Percentiles rank a stretch among this genome's conserved stretches.
Evolutionary conservation across 768 basidiomycete species (phyloP).

Genomic region (Collybiopsis luxurians): DNA sequence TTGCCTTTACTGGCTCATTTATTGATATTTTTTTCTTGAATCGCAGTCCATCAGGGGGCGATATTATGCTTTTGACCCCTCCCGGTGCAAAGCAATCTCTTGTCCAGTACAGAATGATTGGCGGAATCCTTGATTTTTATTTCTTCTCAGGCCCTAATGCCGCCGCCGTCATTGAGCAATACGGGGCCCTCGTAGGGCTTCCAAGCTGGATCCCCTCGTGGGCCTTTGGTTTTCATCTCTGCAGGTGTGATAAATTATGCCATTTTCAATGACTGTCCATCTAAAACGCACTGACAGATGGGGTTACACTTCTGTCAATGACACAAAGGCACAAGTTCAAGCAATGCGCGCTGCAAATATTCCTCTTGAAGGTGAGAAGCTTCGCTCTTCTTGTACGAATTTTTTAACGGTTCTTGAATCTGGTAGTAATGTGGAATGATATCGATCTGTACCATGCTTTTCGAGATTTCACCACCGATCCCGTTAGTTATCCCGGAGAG

Average conservation of each 20-base stretch:
- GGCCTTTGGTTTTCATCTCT: constrained; percentile 79
- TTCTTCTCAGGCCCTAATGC: constrained; percentile 63
- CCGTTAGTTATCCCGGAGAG: constrained; percentile 55
- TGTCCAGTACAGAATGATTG: constrained; percentile 71
- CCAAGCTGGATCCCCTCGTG: constrained; percentile 73
- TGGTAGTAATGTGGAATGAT: constrained; percentile 75
- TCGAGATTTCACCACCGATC: constrained; percentile 70
- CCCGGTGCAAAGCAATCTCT: constrained; percentile 52
- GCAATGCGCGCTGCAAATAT: constrained; percentile 69
- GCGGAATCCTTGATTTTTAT: constrained; percentile 77
- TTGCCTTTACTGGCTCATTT: too few relatives aligned
- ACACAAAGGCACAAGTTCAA: constrained; percentile 51
- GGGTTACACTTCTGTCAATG: constrained; percentile 43
- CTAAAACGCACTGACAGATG: constrained; percentile 18
- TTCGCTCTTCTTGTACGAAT: background rate
- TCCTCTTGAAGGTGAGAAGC: constrained; percentile 61
- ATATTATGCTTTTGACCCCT: constrained; percentile 66
- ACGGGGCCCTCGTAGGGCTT: constrained; percentile 59
- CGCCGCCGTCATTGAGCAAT: constrained; percentile 63
- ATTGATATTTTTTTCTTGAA: background rate
- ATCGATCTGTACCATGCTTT: constrained; percentile 70
- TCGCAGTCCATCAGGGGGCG: constrained; percentile 61
- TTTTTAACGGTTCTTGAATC: background rate
- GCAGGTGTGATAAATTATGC: constrained; percentile 39
- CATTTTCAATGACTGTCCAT: background rate